Percentiles rank a stretch among this genome's conserved stretches.
Evolutionary conservation across 305 asterid species (phyloP).

Genomic region (Fraxinus velutina): DNA sequence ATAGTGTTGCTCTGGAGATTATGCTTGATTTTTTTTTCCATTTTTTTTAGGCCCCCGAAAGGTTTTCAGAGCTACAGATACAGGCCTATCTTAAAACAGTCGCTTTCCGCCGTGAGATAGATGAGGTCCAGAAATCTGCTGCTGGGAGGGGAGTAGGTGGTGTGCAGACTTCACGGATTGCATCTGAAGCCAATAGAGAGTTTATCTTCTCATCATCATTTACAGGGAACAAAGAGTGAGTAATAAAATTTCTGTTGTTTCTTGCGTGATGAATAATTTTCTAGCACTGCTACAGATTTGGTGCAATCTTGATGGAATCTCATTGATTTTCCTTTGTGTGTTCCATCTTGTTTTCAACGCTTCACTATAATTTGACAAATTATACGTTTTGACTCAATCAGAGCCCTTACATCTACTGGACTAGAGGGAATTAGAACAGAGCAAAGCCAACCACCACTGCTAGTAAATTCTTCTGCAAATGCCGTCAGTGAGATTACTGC

Average conservation of each 20-base stretch:
- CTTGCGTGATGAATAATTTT: background rate
- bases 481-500: constrained; percentile 28
- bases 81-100: constrained; percentile 93
- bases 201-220: constrained; percentile 88
- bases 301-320: constrained; percentile 7
- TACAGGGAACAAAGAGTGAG: constrained; percentile 82
- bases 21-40: constrained; percentile 18
- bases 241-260: constrained; percentile 7
- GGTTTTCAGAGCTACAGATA: constrained; percentile 93
- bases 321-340: background rate
- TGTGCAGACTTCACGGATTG: constrained; percentile 84
- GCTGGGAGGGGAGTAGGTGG: constrained; percentile 90
- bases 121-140: constrained; percentile 90
- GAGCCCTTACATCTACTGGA: constrained; percentile 71
- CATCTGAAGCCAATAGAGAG: constrained; percentile 95
- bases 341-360: constrained; percentile 14
- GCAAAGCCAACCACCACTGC: constrained; percentile 41
- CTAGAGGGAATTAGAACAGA: constrained; percentile 39
- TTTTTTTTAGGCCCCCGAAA: constrained; percentile 68
- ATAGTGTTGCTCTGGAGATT: background rate
- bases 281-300: background rate
- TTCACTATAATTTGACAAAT: constrained; percentile 18
- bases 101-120: constrained; percentile 97
- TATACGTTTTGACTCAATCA: constrained; percentile 35
- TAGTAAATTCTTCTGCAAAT: constrained; percentile 27